These are phyloP conservation scores for Chrysoporthe deuterocubensis DNA, from an alignment of 2,329 filamentous ascomycete species.

Conservation along the genomic window DNA sequence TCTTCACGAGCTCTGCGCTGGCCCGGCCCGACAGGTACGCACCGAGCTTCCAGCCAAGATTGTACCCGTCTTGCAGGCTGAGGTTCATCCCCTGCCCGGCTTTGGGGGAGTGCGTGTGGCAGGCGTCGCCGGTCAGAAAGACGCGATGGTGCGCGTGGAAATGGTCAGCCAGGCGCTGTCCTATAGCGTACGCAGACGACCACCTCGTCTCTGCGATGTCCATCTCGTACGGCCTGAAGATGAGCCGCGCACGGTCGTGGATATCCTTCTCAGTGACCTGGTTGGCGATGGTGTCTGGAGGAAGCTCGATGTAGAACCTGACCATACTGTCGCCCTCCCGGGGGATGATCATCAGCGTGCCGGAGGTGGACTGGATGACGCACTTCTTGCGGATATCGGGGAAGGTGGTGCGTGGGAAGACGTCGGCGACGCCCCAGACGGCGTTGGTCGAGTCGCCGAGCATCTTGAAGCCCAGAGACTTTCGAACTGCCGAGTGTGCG, in stretches of 20 bases:
- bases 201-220: slow-evolving; percentile 59
- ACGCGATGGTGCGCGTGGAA: slow-evolving; percentile 62
- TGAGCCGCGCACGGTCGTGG: slow-evolving; percentile 53
- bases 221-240: slow-evolving; percentile 59
- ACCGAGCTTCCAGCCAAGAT: slow-evolving; percentile 64
- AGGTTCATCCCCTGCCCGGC: slow-evolving; percentile 68
- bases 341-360: slow-evolving; percentile 65
- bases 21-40: slow-evolving; percentile 51
- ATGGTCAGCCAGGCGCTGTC: slow-evolving; percentile 61
- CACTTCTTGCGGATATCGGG: slow-evolving; percentile 65
- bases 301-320: slow-evolving; percentile 66
- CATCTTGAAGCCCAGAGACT: slow-evolving; percentile 59
- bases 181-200: slow-evolving; percentile 69
- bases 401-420: slow-evolving; percentile 60
- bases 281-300: slow-evolving; percentile 51
- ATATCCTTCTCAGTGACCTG: slow-evolving; percentile 58
- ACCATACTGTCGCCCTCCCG: slow-evolving; percentile 61
- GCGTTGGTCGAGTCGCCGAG: slow-evolving; percentile 61
- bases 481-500: slow-evolving; percentile 56
- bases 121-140: slow-evolving; percentile 67
- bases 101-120: slow-evolving; percentile 70
- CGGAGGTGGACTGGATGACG: slow-evolving; percentile 56
- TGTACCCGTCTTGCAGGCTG: slow-evolving; percentile 65
- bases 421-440: slow-evolving; percentile 62
- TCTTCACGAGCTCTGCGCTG: slow-evolving; percentile 48